Base-by-base conservation (phyloP, 179 eudicot genomes). In the Corrigiola litoralis region DNA sequence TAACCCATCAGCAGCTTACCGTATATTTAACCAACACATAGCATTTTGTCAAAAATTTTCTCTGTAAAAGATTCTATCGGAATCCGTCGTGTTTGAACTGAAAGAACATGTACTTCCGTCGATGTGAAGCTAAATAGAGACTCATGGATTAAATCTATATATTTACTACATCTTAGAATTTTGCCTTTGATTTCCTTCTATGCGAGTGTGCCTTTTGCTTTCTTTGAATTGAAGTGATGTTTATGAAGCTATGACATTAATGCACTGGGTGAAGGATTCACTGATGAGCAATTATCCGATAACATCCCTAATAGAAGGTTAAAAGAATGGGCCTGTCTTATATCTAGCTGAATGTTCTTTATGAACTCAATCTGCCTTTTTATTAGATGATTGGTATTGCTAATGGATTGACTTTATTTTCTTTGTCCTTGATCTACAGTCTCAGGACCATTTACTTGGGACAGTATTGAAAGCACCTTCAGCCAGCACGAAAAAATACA, bases 401-500 rank as follows among this genome's bases (percentile, higher is more conserved):
- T 51, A 46, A 50, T 34, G 21, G 44, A 49, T 49, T 68, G 36
- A 31, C 42, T 42, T 24, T 65, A 36, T 58, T 64, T 53, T 65
- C 50, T 28, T 51, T 64, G 60, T 58, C 45, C n/a, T 21, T 44
- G 16, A 76, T 74, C 70, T 72, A 46, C 87, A 95, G 99, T 81
- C 71, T 66, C 90, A 72, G 81, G 90, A 91, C 68, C 97, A 95
- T 80, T 80, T 88, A 73, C 95, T 95, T 34, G 99, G 95, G 49
- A 88, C 84, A 68, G 75, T 95, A 32, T 65, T 91, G 47, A 91
- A 95, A 82, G 68, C 82, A 58, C 82, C 87, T 73, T 79, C 90
- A 36, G 79, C 77, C 50, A 81, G 48, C 72, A 67, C 29, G 33
- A 91, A 84, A 74, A 82, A 79, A 63, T 82, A 86, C 81, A 62